Evolutionary conservation across 2,329 filamentous ascomycete species (phyloP), one percentile per base, ranked within the genome.

Genomic region (Trichoderma lentiforme): DNA sequence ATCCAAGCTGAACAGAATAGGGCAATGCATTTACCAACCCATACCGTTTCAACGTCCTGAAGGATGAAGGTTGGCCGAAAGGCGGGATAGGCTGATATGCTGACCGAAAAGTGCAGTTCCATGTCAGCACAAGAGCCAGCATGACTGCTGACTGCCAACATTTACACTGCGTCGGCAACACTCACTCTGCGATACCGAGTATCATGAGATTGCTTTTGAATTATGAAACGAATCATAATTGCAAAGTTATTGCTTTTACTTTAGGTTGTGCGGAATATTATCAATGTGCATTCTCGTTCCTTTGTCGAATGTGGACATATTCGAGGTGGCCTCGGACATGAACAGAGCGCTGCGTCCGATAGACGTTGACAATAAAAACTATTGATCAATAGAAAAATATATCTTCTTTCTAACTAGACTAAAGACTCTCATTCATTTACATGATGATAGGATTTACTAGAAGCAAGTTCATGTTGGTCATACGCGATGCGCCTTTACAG

Each of bases 81-180:
- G 57, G 57, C 36, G 14, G n/a, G 26, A 70, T 62, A 70, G 66
- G 66, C 66, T 70, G 57, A 70, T 51, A 70, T 62, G 66, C 66
- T 70, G 66, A 70, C 66, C 28, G 28, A 18, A 62, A 70, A 70
- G 21, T n/a, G 66, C 66, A 36, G 8, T 51, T 70, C 36, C 12
- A 34, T 62, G 66, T 70, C 66, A 70, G 66, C 66, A 70, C 26
- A 30, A 51, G n/a, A n/a, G 39, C 18, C 28, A 43, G 57, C 66
- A 36, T 70, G 66, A 70, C 66, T 70, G 66, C 66, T 70, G 66
- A 70, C 66, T n/a, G 56, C 9, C 2, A 70, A 34, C 39, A 70
- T 39, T 70, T 70, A 70, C 66, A 62, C 32, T 62, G 66, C 66
- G 51, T 70, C 47, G 28, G 51, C 26, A 36, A 11, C 21, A 34